Evolutionary conservation across 2,329 filamentous ascomycete species (phyloP), one percentile per base, ranked within the genome.

Genomic region (Cladosporium sp.): DNA sequence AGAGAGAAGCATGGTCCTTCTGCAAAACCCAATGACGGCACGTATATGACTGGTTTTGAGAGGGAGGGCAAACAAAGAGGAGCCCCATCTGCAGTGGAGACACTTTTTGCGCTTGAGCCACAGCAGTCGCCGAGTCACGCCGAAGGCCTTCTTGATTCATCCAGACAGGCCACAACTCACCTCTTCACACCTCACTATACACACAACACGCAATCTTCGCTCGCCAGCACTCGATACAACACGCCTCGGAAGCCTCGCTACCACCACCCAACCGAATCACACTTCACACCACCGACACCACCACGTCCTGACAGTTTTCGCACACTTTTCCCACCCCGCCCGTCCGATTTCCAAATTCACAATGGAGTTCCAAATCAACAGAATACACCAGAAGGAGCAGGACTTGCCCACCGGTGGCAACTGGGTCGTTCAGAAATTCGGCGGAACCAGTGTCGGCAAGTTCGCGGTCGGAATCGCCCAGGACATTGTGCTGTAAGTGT

Each of bases 341-440:
- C 30, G 9, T 33, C 25, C 43, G 29, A 38, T n/a, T 38, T 38
- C 43, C 32, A 48, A 35, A 48, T 39, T 48, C 45, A 33, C 45
- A 48, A 48, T 48, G 45, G 45, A 48, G 36, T 48, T 48, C 45
- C 45, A 48, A 36, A 48, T 48, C 45, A 42, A 66, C 51, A 57
- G 59, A 62, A 70, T 67, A 70, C 62, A 69, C 59, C 61, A 63
- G 58, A 61, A 61, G 59, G 74, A 76, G 56, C 72, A 73, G 61
- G 67, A 76, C 55, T 61, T 77, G 38, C 73, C 74, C 9, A 73
- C 73, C 30, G 74, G 73, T 35, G 64, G 65, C 35, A 69, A 70
- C 53, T 95, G 90, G 91, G 78, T 95, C 25, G 86, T 96, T 43
- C 90, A 95, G 69, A 96, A 96, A 71, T 95, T 95, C 69, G 91